phyloP scores from a whole-genome alignment of 1,284 basidiomycete genomes.

The Stereum hirsutum region DNA sequence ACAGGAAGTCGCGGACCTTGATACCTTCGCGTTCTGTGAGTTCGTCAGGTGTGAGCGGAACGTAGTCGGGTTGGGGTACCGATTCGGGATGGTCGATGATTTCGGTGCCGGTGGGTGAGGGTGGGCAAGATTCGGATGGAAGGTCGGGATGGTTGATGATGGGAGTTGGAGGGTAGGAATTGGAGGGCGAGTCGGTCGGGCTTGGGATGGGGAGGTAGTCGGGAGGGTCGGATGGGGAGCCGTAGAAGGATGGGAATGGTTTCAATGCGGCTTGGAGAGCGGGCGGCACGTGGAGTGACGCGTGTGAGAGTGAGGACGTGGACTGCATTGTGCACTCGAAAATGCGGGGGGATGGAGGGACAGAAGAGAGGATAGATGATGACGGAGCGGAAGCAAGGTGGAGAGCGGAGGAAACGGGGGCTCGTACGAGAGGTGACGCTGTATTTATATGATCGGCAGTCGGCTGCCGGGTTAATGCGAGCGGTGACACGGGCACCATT shows the following conservation, averaged over 20 bases:
- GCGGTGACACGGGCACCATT: too few relatives aligned
- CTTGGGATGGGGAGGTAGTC: not conserved
- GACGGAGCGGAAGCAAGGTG: too few relatives aligned
- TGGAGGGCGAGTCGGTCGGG: not conserved
- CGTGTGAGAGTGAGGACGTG: not conserved
- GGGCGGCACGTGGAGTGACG: not conserved
- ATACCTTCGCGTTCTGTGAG: conserved; percentile 6
- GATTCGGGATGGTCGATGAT: too few relatives aligned
- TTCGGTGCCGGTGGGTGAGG: conserved; percentile 8
- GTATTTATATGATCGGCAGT: too few relatives aligned
- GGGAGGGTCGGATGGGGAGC: not conserved
- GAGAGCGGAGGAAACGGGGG: too few relatives aligned
- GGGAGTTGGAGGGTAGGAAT: not conserved
- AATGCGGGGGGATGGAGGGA: too few relatives aligned
- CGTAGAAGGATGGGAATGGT: not conserved
- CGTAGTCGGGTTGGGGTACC: not conserved
- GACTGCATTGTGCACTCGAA: too few relatives aligned
- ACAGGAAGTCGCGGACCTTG: conserved; percentile 11
- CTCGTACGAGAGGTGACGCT: too few relatives aligned
- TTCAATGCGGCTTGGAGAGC: not conserved
- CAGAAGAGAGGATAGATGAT: too few relatives aligned
- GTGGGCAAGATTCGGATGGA: not conserved
- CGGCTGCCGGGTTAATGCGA: too few relatives aligned
- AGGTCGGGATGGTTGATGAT: not conserved
- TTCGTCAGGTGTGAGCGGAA: not conserved